These are phyloP conservation scores for Metschnikowia similis DNA, from an alignment of 805 yeast species.

Conservation along the genomic window DNA sequence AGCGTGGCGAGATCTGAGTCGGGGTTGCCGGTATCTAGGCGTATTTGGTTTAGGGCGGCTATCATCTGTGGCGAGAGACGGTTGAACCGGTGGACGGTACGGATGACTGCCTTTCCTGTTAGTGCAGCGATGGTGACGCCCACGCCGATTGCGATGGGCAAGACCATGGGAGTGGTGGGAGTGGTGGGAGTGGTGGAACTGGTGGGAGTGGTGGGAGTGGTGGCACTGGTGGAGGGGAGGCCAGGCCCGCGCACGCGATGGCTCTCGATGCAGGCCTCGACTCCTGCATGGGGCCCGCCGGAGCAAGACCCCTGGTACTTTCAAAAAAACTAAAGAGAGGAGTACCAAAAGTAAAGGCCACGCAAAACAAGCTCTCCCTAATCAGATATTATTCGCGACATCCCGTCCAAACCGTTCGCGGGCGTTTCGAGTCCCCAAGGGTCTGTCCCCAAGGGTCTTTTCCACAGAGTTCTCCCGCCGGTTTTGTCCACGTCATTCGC, in stretches of 20 bases:
- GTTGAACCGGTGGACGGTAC: slow-evolving; percentile 11
- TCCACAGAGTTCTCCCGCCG: no score
- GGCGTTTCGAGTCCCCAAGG: no score
- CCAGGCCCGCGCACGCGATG: neutral
- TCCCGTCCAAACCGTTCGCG: no score
- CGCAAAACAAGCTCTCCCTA: no score
- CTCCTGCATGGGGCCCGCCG: no score
- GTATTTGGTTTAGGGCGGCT: slow-evolving; percentile 17
- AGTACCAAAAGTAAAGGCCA: no score
- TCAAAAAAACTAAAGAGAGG: no score
- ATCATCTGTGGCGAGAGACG: slow-evolving; percentile 19
- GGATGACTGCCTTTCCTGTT: slow-evolving; percentile 12
- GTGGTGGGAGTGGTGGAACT: neutral
- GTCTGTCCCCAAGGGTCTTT: no score
- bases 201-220: neutral
- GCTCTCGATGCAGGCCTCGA: no score
- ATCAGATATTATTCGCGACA: no score
- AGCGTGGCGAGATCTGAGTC: slow-evolving; percentile 8
- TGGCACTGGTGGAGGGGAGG: neutral
- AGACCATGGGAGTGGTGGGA: slow-evolving; percentile 10
- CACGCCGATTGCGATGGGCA: slow-evolving; percentile 17
- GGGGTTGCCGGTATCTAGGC: slow-evolving; percentile 8
- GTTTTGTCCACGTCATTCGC: no score
- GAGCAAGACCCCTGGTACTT: no score
- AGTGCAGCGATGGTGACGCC: slow-evolving; percentile 18